Conservation (phyloP, 73 alveolate species). For the Urostyla sp. region DNA sequence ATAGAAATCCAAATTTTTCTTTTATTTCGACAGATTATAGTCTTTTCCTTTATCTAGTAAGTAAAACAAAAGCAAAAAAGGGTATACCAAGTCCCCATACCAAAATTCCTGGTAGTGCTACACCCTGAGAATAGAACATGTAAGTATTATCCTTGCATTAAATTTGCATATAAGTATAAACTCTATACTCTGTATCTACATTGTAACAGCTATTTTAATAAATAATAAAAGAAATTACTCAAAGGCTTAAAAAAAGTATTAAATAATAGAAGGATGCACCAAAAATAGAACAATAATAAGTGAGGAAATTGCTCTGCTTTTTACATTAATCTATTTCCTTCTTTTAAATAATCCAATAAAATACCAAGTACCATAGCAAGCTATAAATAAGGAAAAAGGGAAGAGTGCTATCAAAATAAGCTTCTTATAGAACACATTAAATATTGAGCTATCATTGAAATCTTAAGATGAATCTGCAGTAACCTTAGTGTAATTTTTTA, state of each 20-base stretch:
- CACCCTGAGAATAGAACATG: neutral
- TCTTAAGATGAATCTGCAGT: neutral
- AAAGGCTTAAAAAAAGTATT: slow-evolving; percentile 26
- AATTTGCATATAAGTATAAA: slow-evolving; percentile 38
- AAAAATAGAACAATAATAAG: slow-evolving; percentile 54
- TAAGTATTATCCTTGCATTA: slow-evolving; percentile 38
- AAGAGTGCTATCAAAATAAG: slow-evolving; percentile 18
- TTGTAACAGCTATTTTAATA: slow-evolving; percentile 18
- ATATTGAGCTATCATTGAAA: neutral
- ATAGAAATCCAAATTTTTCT: too few relatives aligned
- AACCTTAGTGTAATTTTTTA: slow-evolving; percentile 1
- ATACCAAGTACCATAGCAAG: slow-evolving; percentile 33
- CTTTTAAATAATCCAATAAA: neutral
- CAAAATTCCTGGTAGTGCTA: slow-evolving; percentile 45
- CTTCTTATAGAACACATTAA: slow-evolving; percentile 29
- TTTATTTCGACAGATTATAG: too few relatives aligned
- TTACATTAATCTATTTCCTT: neutral
- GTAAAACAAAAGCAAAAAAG: too few relatives aligned
- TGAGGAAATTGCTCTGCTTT: slow-evolving; percentile 14
- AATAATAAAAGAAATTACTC: neutral
- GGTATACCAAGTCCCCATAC: slow-evolving; percentile 57
- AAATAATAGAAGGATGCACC: slow-evolving; percentile 51
- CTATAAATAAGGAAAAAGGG: slow-evolving; percentile 42
- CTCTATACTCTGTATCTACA: slow-evolving; percentile 23
- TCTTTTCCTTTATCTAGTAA: too few relatives aligned